Evolutionary conservation across 2,329 filamentous ascomycete species (phyloP).

Genomic region (Sporothrix globosa): DNA sequence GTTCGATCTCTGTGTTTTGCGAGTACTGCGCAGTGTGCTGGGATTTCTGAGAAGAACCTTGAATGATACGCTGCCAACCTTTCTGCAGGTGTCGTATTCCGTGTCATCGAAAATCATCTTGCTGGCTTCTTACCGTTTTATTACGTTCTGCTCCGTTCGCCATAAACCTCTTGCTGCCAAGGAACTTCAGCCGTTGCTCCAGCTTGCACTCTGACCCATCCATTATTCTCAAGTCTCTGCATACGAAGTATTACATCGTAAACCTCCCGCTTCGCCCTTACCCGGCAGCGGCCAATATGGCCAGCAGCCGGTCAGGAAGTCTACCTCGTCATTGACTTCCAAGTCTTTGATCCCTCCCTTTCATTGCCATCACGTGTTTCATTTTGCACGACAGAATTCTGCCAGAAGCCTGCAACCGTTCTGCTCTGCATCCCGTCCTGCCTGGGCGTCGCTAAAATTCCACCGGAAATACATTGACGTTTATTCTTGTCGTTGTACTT

Average conservation of each 20-base stretch:
- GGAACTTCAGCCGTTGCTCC: not conserved
- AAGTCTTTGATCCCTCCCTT: not conserved
- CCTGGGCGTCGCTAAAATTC: not conserved
- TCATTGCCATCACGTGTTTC: slow-evolving; percentile 16
- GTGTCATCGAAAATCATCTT: not conserved
- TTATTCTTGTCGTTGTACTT: not conserved
- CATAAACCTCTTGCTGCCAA: slow-evolving; percentile 2
- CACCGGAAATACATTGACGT: too few species aligned
- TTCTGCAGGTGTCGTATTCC: not conserved
- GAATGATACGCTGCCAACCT: too few species aligned
- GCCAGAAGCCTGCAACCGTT: not conserved
- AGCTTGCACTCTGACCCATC: slow-evolving; percentile 2
- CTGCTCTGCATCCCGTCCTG: not conserved
- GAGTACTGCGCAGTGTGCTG: not conserved
- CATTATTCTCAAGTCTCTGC: slow-evolving; percentile 11
- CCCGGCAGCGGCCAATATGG: not conserved
- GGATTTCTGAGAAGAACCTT: not conserved
- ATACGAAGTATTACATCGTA: not conserved
- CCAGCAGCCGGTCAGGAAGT: slow-evolving; percentile 1
- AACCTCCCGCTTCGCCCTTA: not conserved
- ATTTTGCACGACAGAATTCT: not conserved
- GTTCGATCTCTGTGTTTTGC: not conserved
- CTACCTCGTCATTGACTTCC: slow-evolving; percentile 23
- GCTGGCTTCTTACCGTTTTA: not conserved
- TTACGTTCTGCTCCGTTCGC: not conserved